Conservation (phyloP, 805 yeast genomes). For the Saturnispora galanensis region DNA sequence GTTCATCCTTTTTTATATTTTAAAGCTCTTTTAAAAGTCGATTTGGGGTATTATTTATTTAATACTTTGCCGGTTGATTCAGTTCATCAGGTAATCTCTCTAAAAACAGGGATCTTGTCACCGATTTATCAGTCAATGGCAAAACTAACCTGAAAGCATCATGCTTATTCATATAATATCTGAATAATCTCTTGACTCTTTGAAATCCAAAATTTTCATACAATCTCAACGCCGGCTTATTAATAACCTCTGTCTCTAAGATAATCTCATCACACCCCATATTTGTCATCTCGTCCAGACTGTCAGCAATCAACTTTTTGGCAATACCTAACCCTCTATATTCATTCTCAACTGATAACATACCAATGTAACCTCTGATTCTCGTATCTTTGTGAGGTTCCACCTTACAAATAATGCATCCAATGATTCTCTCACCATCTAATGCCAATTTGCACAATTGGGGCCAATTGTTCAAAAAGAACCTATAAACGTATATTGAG, state of each 20-base stretch:
- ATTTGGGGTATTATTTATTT: constrained; percentile 5
- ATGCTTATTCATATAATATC: constrained; percentile 85
- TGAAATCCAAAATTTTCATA: constrained; percentile 31
- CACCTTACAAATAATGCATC: constrained; percentile 75
- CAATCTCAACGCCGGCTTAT: constrained; percentile 31
- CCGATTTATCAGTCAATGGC: constrained; percentile 60
- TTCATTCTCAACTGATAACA: constrained; percentile 74
- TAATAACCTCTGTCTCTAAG: constrained; percentile 84
- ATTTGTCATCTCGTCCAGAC: constrained; percentile 56
- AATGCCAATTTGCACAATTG: constrained; percentile 62
- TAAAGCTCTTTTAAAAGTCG: constrained; percentile 1
- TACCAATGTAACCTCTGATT: constrained; percentile 86
- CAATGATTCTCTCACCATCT: constrained; percentile 41
- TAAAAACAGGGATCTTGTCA: constrained; percentile 46
- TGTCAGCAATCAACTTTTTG: constrained; percentile 50
- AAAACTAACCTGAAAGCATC: constrained; percentile 85
- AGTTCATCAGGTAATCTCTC: constrained; percentile 18
- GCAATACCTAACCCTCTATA: constrained; percentile 81
- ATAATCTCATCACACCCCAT: constrained; percentile 77
- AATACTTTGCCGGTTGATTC: constrained; percentile 19
- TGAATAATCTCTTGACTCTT: constrained; percentile 47
- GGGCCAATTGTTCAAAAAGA: constrained; percentile 87
- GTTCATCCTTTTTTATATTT: constrained; percentile 6
- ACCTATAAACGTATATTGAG: constrained; percentile 85
- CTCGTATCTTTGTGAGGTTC: constrained; percentile 69